Conservation (phyloP, 2,329 filamentous ascomycete genomes). For the Fusarium albidum region DNA sequence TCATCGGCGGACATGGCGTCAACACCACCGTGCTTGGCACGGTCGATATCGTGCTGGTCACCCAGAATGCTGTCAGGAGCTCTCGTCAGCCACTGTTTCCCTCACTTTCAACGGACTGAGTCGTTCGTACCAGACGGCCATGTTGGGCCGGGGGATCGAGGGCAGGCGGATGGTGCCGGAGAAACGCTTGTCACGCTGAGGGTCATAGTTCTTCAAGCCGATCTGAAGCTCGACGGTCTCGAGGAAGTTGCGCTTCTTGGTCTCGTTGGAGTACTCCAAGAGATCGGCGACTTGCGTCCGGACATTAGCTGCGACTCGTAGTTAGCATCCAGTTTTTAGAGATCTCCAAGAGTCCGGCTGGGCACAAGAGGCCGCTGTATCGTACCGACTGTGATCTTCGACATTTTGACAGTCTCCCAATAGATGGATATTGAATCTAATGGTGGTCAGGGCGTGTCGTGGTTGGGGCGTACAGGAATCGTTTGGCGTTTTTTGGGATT, state of each 20-base stretch:
- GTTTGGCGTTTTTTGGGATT: slow-evolving; percentile 36
- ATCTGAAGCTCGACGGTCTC: slow-evolving; percentile 93
- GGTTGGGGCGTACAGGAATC: slow-evolving; percentile 32
- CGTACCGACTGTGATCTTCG: slow-evolving; percentile 82
- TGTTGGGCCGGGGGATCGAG: slow-evolving; percentile 87
- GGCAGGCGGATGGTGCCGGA: slow-evolving; percentile 98
- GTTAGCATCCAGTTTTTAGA: slow-evolving; percentile 50
- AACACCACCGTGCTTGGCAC: slow-evolving; percentile 98
- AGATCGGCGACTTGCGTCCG: slow-evolving; percentile 93
- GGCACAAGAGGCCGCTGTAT: not conserved
- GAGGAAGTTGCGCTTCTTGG: slow-evolving; percentile 98
- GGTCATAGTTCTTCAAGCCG: slow-evolving; percentile 98
- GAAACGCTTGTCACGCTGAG: slow-evolving; percentile 99
- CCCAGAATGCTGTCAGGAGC: slow-evolving; percentile 62
- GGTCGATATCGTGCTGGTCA: slow-evolving; percentile 97
- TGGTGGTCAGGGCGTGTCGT: slow-evolving; percentile 65
- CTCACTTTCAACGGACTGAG: too few relatives aligned
- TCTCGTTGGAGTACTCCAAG: slow-evolving; percentile 91
- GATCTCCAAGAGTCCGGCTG: not conserved
- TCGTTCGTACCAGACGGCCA: slow-evolving; percentile 72
- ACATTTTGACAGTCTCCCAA: slow-evolving; percentile 91
- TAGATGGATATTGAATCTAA: slow-evolving; percentile 72
- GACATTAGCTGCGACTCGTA: slow-evolving; percentile 76
- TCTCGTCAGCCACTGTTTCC: slow-evolving; percentile 19
- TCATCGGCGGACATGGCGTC: slow-evolving; percentile 99